Evolutionary conservation across 1,284 basidiomycete genomes (phyloP).

Genomic region (Ustilago nuda): DNA sequence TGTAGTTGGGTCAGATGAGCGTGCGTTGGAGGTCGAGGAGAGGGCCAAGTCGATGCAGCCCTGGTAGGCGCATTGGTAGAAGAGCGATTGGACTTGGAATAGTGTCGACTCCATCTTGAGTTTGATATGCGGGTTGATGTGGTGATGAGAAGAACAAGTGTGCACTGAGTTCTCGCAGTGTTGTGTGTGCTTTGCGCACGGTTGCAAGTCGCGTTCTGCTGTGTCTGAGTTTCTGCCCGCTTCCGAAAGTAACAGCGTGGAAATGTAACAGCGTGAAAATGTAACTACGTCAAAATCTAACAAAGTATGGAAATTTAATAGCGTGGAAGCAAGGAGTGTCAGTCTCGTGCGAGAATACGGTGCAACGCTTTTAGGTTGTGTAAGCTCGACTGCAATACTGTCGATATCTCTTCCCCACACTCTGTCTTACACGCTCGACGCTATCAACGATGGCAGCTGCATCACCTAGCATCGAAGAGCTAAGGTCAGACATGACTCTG

Average conservation of each 20-base stretch:
- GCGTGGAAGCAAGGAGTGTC: slow-evolving; percentile 1
- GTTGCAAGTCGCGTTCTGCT: neutral
- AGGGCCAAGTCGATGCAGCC: slow-evolving; percentile 61
- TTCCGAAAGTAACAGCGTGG: too few species aligned
- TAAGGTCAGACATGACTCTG: slow-evolving; percentile 16
- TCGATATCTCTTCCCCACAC: neutral
- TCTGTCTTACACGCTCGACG: neutral
- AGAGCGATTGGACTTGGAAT: slow-evolving; percentile 64
- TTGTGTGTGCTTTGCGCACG: slow-evolving; percentile 14
- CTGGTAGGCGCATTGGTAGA: slow-evolving; percentile 66
- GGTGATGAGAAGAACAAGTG: neutral
- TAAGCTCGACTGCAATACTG: slow-evolving; percentile 12
- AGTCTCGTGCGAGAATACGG: slow-evolving; percentile 31
- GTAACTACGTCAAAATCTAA: too few species aligned
- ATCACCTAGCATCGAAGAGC: neutral
- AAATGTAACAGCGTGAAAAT: too few species aligned
- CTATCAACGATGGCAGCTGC: slow-evolving; percentile 13
- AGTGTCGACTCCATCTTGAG: slow-evolving; percentile 50
- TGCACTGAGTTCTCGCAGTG: slow-evolving; percentile 1
- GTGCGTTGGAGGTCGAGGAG: slow-evolving; percentile 32
- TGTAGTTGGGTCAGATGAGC: slow-evolving; percentile 41
- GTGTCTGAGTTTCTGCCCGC: neutral
- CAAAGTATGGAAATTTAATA: neutral
- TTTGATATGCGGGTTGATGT: neutral
- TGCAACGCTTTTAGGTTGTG: neutral